phyloP scores from a whole-genome alignment of 208 protist species.

The Porcisia deanei region DNA sequence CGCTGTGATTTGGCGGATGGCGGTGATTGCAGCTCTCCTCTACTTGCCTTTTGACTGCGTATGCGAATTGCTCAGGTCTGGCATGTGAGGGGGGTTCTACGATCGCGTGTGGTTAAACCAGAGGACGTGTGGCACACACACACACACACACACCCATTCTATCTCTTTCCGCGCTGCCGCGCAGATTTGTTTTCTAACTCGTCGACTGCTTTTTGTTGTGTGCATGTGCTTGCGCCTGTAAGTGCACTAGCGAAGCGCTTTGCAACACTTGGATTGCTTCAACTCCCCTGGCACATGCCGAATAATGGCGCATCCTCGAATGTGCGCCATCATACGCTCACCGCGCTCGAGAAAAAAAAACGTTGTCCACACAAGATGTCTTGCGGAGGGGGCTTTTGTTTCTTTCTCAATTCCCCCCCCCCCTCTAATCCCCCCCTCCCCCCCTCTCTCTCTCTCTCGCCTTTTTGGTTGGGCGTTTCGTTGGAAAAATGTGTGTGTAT shows the following conservation, averaged over 20 bases:
- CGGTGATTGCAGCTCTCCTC: constrained; percentile 15
- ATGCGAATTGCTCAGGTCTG: not conserved
- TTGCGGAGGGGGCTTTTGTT: not conserved
- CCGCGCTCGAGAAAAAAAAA: no score
- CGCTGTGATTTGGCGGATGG: constrained; percentile 28
- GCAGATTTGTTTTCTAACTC: not conserved
- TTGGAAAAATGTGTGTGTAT: no score
- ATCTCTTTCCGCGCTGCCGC: not conserved
- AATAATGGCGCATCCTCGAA: not conserved
- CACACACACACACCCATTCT: not conserved
- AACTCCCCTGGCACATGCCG: not conserved
- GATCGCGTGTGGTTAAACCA: not conserved
- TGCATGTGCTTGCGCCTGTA: not conserved
- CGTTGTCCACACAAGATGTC: not conserved
- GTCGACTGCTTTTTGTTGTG: not conserved
- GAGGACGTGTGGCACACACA: not conserved
- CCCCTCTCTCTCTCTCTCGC: constrained; percentile 1
- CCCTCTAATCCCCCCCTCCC: not conserved
- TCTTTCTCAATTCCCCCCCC: not conserved
- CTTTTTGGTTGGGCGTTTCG: not conserved
- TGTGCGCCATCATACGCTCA: not conserved
- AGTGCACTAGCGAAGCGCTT: not conserved
- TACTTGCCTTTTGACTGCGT: constrained; percentile 22
- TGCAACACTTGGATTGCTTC: not conserved
- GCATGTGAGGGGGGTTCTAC: not conserved